Base-by-base conservation (phyloP, 208 protist genomes). In the Crithidia fasciculata region DNA sequence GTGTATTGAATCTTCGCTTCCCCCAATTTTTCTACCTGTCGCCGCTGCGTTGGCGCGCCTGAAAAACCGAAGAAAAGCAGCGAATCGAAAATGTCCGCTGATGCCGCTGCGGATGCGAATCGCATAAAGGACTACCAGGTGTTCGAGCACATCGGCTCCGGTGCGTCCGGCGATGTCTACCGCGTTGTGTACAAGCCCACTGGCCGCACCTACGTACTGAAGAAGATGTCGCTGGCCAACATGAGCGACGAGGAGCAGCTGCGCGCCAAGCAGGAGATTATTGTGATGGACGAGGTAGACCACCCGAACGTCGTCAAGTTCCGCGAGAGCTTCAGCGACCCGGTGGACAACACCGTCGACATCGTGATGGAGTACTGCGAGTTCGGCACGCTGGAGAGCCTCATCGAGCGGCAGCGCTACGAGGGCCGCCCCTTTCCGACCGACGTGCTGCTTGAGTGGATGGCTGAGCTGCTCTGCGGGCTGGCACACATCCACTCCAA, bases 341-440 rank as follows among this genome's bases (percentile, higher is more conserved):
- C 66, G 5, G 50, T 61, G 2, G 74, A 78, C 65, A 85, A 72
- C 50, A 89, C 89, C 16, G 86, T 96, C 12, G 88, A 93, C 73
- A 98, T 98, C 60, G 74, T 94, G 28, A 97, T 98, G 91, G 95
- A 98, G 80, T 87, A 87, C 78, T 98, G 95, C 75, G 92, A 90
- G 63, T 82, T 80, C 44, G 80, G 82, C 49, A 94, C 90, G 16
- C 74, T 97, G 12, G 91, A 96, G 80, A 74, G 94, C 37, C 73
- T 98, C n/a, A 95, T 96, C 61, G 87, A 96, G 45, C 74, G 86
- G 8, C 88, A 97, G 66, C 77, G 84, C 15, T 72, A 85, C 54
- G 80, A 89, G 53, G 89, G 86, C 4, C 73, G 53, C 10, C 84
- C 88, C 15, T 96, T 94, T 54, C 83, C 85, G 19, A 86, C 82